phyloP scores from a whole-genome alignment of 2,329 filamentous ascomycete genomes.

The Claviceps spartinae region DNA sequence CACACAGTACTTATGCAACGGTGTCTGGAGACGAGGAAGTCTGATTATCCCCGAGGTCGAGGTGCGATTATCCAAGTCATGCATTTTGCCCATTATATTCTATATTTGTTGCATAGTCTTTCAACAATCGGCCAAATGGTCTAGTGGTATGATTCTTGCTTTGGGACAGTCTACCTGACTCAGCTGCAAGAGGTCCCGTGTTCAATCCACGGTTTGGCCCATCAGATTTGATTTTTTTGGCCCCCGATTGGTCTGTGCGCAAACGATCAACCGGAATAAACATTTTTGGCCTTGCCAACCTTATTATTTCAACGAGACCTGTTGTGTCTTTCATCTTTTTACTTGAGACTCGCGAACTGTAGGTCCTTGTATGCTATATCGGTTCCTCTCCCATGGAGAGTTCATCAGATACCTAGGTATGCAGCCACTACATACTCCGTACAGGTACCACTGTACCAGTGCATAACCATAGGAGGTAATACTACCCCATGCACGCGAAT shows the following conservation, averaged over 20 bases:
- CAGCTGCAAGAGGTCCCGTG: slow-evolving; percentile 20
- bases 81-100: accelerated
- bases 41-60: no score
- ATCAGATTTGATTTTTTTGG: slow-evolving; percentile 2
- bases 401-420: no score
- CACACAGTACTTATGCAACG: no score
- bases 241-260: neutral
- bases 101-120: accelerated
- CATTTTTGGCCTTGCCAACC: neutral
- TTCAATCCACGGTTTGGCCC: slow-evolving; percentile 20
- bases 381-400: no score
- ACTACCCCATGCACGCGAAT: neutral
- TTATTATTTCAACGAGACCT: no score
- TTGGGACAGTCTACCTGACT: slow-evolving; percentile 11
- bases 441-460: no score
- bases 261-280: neutral
- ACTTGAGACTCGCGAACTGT: no score
- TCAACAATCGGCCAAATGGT: slow-evolving; percentile 13
- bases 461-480: neutral
- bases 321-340: no score
- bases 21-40: no score
- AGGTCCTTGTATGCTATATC: no score
- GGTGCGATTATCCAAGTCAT: no score
- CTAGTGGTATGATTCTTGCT: slow-evolving; percentile 23
- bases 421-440: neutral